These are phyloP conservation scores for Diutina rugosa DNA, from an alignment of 1,139 yeast species.

Conservation along the genomic window DNA sequence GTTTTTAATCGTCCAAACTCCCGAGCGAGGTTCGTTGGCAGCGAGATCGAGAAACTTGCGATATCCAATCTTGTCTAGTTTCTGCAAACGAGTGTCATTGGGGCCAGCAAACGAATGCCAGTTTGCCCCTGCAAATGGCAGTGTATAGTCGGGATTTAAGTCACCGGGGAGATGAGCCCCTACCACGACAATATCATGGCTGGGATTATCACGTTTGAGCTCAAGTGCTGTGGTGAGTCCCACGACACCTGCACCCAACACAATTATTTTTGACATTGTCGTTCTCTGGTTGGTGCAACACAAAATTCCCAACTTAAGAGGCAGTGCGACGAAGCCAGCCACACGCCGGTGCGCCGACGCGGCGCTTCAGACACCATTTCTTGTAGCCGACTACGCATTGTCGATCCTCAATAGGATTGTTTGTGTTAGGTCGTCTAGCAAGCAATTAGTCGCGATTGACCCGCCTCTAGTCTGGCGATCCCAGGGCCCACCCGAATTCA, in stretches of 20 bases:
- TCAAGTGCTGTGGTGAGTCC: conserved; percentile 2
- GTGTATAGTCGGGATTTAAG: conserved; percentile 6
- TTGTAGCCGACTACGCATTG: background rate
- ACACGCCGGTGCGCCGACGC: background rate
- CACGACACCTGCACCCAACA: conserved; percentile 2
- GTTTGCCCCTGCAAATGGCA: conserved; percentile 9
- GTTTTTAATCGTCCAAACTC: conserved; percentile 25
- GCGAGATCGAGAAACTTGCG: conserved; percentile 19
- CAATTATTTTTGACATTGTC: background rate
- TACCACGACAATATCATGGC: conserved; percentile 6
- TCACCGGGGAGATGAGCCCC: conserved; percentile 8
- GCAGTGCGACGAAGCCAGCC: background rate
- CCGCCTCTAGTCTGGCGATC: background rate
- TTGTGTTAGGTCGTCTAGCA: background rate
- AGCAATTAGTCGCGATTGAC: background rate
- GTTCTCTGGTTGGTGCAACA: background rate
- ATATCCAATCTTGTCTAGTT: conserved; percentile 28
- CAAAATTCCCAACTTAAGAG: background rate
- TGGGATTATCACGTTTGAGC: conserved; percentile 3
- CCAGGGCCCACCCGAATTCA: too few species aligned
- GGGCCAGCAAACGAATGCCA: conserved; percentile 7
- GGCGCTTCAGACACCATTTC: background rate
- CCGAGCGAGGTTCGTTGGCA: conserved; percentile 31
- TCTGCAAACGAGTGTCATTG: conserved; percentile 7
- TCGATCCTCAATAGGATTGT: background rate